Conservation (phyloP, 1,284 basidiomycete species). For the Macrocybe sp. region DNA sequence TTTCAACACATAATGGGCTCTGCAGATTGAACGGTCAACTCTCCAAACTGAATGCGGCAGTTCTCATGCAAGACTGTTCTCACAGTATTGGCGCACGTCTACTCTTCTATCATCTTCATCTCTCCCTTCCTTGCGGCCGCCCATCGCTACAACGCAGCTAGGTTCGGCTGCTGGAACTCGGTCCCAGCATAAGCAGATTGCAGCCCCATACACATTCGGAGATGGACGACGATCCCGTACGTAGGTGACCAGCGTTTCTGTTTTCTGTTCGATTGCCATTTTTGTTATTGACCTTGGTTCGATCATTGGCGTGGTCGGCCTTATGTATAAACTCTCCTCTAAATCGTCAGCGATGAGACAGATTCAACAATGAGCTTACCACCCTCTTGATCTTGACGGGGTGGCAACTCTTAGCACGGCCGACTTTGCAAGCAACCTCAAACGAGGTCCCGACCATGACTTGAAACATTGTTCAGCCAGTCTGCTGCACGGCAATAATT, state of each 20-base stretch:
- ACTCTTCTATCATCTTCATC: background rate
- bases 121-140: background rate
- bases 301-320: too few relatives aligned
- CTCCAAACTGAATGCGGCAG: background rate
- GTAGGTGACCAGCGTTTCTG: too few relatives aligned
- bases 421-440: too few relatives aligned
- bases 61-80: background rate
- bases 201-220: background rate
- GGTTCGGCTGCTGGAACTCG: background rate
- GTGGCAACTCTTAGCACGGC: conserved; percentile 11
- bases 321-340: too few relatives aligned
- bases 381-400: conserved; percentile 12
- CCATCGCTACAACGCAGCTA: background rate
- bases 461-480: conserved; percentile 13
- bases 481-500: conserved; percentile 18
- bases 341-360: too few relatives aligned
- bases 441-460: too few relatives aligned
- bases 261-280: too few relatives aligned
- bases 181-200: background rate
- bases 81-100: background rate
- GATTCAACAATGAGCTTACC: conserved; percentile 14
- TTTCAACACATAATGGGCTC: too few relatives aligned
- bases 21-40: background rate
- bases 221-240: too few relatives aligned
- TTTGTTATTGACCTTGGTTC: too few relatives aligned